phyloP scores from a whole-genome alignment of 164 flowering plant species.

The Berberis thunbergii region DNA sequence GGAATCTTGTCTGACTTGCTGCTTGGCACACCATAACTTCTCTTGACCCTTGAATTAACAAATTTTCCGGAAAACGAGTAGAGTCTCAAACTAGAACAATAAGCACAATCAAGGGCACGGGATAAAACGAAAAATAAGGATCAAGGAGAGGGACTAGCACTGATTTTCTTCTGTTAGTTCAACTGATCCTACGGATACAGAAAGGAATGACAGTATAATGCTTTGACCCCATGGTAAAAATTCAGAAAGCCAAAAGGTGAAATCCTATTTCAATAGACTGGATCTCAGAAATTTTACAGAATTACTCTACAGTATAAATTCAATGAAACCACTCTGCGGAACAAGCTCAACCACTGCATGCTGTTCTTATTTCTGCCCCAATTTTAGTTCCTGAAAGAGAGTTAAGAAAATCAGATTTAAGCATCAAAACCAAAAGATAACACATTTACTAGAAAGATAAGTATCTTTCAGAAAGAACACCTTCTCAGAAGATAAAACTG shows the following conservation, averaged over 20 bases:
- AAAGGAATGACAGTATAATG: constrained; percentile 44
- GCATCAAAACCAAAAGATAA: background rate
- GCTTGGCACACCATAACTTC: constrained; percentile 99
- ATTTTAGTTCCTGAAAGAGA: constrained; percentile 17
- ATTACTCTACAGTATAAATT: constrained; percentile 80
- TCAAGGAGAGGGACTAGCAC: background rate
- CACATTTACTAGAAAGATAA: background rate
- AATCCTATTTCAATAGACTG: background rate
- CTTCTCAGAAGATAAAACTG: background rate
- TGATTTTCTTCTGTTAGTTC: constrained; percentile 8
- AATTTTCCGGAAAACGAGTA: background rate
- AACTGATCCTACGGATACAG: constrained; percentile 56
- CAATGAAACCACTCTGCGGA: constrained; percentile 61
- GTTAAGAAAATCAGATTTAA: constrained; percentile 6
- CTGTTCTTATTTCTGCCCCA: constrained; percentile 23
- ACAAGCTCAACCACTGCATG: constrained; percentile 65
- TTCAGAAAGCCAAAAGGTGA: no score
- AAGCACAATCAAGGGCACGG: background rate
- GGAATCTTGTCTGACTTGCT: constrained; percentile 84
- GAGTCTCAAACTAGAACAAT: background rate
- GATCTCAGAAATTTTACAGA: constrained; percentile 32
- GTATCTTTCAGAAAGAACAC: background rate
- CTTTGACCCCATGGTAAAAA: constrained; percentile 55
- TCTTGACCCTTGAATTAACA: constrained; percentile 20
- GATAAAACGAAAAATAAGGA: background rate